phyloP scores from a whole-genome alignment of 768 basidiomycete genomes.

The Suillus subluteus region DNA sequence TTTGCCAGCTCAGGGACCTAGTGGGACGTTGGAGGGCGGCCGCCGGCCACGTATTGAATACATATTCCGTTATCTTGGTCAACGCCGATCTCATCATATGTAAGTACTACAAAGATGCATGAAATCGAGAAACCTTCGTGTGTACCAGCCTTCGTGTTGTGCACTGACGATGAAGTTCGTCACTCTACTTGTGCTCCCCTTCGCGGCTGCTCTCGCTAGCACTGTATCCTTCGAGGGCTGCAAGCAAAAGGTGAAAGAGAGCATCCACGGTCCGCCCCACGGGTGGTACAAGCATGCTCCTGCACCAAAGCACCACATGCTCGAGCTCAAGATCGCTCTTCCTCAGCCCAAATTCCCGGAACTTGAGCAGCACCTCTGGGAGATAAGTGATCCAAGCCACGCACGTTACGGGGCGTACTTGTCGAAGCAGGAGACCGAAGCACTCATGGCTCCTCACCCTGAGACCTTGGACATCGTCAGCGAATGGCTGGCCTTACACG shows the following conservation, averaged over 20 bases:
- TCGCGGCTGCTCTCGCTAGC: slow-evolving; percentile 17
- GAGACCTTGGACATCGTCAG: slow-evolving; percentile 57
- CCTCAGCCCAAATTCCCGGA: slow-evolving; percentile 52
- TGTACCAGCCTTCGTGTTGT: background rate
- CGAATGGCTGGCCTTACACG: slow-evolving; percentile 63
- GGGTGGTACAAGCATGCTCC: slow-evolving; percentile 51
- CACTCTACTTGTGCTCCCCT: background rate
- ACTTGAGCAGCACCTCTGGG: slow-evolving; percentile 55
- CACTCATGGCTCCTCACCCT: slow-evolving; percentile 58
- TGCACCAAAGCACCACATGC: slow-evolving; percentile 48
- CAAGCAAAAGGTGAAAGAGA: slow-evolving; percentile 50
- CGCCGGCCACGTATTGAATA: background rate
- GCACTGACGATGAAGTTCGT: background rate
- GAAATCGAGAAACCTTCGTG: background rate
- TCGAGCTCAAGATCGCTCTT: slow-evolving; percentile 62
- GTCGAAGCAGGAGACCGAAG: slow-evolving; percentile 68
- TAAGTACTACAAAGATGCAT: background rate
- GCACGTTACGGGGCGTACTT: slow-evolving; percentile 58
- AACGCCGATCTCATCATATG: background rate
- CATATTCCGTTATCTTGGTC: background rate
- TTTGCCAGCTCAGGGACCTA: background rate
- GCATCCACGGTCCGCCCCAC: slow-evolving; percentile 43
- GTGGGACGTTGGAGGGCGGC: background rate
- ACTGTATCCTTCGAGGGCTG: slow-evolving; percentile 17
- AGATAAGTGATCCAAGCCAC: slow-evolving; percentile 62